A percentile compares a stretch with the other conserved stretches of the same genome.
These are phyloP conservation scores for Solanum hybrid DNA, from an alignment of 305 asterid genomes.

Conservation along the genomic window DNA sequence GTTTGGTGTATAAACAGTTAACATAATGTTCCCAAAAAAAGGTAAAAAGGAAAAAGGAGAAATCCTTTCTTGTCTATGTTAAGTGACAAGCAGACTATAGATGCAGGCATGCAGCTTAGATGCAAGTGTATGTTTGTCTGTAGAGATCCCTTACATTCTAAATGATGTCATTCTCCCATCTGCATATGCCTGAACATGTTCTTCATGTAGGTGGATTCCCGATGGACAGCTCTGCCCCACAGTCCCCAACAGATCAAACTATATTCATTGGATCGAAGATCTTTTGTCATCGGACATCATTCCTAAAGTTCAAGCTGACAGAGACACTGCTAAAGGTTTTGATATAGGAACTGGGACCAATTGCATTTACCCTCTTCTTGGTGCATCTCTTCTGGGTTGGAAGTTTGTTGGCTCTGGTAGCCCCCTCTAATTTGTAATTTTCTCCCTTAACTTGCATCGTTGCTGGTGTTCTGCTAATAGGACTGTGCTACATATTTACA, in stretches of 20 bases:
- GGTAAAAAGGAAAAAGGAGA: not conserved
- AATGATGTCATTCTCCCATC: not conserved
- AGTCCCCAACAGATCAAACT: constrained; percentile 85
- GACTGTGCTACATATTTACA: not conserved
- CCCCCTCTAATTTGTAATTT: not conserved
- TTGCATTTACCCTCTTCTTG: constrained; percentile 91
- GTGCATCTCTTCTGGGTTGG: constrained; percentile 92
- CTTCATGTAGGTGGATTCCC: constrained; percentile 72
- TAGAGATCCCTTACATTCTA: not conserved
- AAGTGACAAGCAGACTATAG: not conserved
- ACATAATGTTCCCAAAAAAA: not conserved
- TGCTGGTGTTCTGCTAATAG: not conserved
- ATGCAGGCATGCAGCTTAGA: not conserved
- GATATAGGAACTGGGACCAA: constrained; percentile 92
- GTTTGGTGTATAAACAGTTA: not conserved
- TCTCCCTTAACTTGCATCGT: not conserved
- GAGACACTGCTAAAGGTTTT: constrained; percentile 43
- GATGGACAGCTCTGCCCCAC: constrained; percentile 99
- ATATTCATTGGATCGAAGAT: constrained; percentile 90
- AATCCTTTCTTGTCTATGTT: not conserved
- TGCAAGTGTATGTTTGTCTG: not conserved
- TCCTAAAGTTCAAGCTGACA: constrained; percentile 16
- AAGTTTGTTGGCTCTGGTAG: constrained; percentile 83
- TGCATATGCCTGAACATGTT: not conserved
- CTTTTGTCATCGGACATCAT: constrained; percentile 61